Percentiles rank a stretch among this genome's conserved stretches.
These are phyloP conservation scores for Oenanthe javanica DNA, from an alignment of 140 eudicot species.

Conservation along the genomic window DNA sequence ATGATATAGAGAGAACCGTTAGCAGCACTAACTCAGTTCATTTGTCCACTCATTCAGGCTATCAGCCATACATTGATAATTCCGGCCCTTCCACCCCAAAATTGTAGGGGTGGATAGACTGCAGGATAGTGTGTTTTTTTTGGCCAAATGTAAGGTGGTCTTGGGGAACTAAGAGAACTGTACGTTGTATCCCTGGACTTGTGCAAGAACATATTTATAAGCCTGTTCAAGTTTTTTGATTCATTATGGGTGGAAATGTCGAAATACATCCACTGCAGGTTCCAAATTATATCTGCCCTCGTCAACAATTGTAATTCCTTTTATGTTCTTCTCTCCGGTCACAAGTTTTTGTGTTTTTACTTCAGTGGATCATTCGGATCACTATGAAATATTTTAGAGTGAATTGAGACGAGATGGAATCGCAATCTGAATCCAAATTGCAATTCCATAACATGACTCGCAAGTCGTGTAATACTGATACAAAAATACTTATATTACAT, in stretches of 20 bases:
- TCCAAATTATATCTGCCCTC: background rate
- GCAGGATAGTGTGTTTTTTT: background rate
- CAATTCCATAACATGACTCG: too few species aligned
- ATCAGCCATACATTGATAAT: constrained; percentile 1
- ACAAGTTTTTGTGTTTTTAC: too few species aligned
- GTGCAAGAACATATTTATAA: background rate
- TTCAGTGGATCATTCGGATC: too few species aligned
- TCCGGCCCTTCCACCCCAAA: constrained; percentile 5
- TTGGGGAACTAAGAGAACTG: background rate
- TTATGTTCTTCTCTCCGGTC: too few species aligned
- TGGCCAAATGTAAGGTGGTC: background rate
- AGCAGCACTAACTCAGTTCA: background rate
- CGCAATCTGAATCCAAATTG: too few species aligned
- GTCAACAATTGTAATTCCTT: background rate
- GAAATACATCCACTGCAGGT: background rate
- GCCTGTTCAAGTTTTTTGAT: background rate
- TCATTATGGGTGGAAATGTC: background rate
- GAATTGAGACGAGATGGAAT: too few species aligned
- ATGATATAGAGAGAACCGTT: constrained; percentile 1
- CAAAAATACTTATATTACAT: too few species aligned
- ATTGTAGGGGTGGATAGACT: background rate
- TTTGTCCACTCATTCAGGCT: background rate
- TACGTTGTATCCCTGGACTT: background rate
- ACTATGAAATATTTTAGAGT: too few species aligned
- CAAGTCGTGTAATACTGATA: too few species aligned